A percentile compares a stretch with the other conserved stretches of the same genome.
Conservation (phyloP, 2,329 filamentous ascomycete genomes). For the Diaporthe destruens region DNA sequence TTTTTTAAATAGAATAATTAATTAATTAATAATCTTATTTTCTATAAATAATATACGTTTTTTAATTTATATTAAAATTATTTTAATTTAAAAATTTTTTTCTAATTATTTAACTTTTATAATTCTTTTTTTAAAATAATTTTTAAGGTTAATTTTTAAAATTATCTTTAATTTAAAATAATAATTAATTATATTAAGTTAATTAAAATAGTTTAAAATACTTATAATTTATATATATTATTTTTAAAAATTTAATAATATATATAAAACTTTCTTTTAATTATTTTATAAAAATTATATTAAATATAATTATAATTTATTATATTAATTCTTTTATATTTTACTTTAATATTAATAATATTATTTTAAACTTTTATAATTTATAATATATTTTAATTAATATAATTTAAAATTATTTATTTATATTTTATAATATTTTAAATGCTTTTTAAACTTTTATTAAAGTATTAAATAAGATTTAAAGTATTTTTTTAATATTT, state of each 20-base stretch:
- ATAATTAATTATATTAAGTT: neutral
- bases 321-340: too few relatives aligned
- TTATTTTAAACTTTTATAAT: neutral
- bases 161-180: neutral
- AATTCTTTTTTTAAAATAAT: too few relatives aligned
- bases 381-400: neutral
- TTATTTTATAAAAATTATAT: neutral
- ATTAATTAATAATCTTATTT: too few relatives aligned
- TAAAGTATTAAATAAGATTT: neutral
- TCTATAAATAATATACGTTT: neutral
- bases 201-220: slow-evolving; percentile 1
- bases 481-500: neutral
- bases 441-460: too few relatives aligned
- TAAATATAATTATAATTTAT: slow-evolving; percentile 4
- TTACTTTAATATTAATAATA: neutral
- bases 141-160: neutral
- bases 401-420: neutral
- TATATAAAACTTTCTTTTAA: neutral
- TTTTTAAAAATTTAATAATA: neutral
- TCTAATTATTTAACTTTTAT: too few relatives aligned
- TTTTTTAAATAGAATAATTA: neutral
- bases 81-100: neutral
- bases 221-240: neutral
- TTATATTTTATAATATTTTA: neutral
- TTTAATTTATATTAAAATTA: neutral